Base-by-base conservation (phyloP, 1,284 basidiomycete species). In the Phlebopus sp. region DNA sequence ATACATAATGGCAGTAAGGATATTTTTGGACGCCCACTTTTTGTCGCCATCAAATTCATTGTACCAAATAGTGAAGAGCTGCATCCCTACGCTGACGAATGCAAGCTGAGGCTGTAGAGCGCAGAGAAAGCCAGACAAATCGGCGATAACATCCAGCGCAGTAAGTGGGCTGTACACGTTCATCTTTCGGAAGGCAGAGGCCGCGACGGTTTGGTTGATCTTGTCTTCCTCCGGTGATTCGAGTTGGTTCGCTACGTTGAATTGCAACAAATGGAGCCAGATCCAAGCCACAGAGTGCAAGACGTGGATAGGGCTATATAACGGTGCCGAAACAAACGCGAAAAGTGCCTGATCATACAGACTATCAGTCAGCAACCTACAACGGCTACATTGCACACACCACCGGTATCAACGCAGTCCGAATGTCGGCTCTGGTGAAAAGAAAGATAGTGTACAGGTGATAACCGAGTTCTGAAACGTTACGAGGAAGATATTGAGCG, bases 241-340 rank as follows among this genome's bases (percentile, higher is more conserved):
- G 37, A 62, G 64, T 55, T 77, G 75, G 45, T 77, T 77, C 1
- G 75, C 67, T 15, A 76, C 56, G 38, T 69, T 57, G 51, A 71
- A 71, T 31, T 74, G 72, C 8, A 78, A 58, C 1, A 70, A 51
- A 35, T 77, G 71, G 1, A 71, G 34, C 71, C 69, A 77, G 4
- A 72, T 59, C 75, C 75, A 78, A 18, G 68, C 57, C 1, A 66
- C 40, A 1, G 59, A 52, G 19, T 69, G 63, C 2, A 57, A 31
- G 13, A 71, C 47, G 8, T 54, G 56, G 4, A 35, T 40, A 13
- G 58, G 29, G 14, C 49, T 47, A 32, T 47, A 48, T 6, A 63
- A 35, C 10, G 68, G 69, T n/a, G 71, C 62, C 1, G 67, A 60
- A 1, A 66, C 67, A 6, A 60, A 30, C 0, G 70, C 60, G 44